Evolutionary conservation across 352 stramenopile species (phyloP), one percentile per base, ranked within the genome.

Genomic region (Pythium apleroticum): DNA sequence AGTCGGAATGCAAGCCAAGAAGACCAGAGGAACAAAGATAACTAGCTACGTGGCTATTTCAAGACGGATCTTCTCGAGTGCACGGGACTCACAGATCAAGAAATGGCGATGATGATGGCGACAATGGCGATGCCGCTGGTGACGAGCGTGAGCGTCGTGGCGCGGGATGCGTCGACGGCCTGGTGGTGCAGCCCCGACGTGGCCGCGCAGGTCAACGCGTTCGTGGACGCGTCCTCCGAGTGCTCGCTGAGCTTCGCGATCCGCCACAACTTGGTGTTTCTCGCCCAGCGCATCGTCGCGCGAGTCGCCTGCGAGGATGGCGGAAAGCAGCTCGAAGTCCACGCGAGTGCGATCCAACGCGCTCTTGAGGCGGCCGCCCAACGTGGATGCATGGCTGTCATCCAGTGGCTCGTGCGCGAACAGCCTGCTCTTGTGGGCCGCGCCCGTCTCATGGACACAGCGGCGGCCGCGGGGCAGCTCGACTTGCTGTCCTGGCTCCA

Each of bases 91-190:
- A 37, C 7, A 19, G 35, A 17, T 4, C 6, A 41, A 14, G 2
- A 4, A 41, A 12, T 4, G 11, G 14, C 11, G 35, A 41, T 5
- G 35, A 41, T 6, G 14, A 19, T 41, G 35, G 19, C 67, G 24
- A 61, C 63, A n/a, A 41, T 35, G 15, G 46, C 50, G 14, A 55
- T 54, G 56, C 8, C 52, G 30, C 52, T 45, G 31, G 31, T 48
- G 14, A 39, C 7, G 49, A 39, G 49, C 30, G 52, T 59, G 52
- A 19, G 28, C 3, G 52, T 48, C 19, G 30, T 59, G 52, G 35
- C 52, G 49, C 63, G 20, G n/a, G 63, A 46, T 48, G 8, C 6
- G 46, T 65, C 58, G 27, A 62, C 56, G 11, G 48, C 48, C 3
- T 58, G 52, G 52, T 58, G 52, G 52, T 58, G 52, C 52, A 28